A percentile compares a stretch with the other conserved stretches of the same genome.
Conservation (phyloP, 176 grass and related monocot species). For the Urochloa ruziziensis region DNA sequence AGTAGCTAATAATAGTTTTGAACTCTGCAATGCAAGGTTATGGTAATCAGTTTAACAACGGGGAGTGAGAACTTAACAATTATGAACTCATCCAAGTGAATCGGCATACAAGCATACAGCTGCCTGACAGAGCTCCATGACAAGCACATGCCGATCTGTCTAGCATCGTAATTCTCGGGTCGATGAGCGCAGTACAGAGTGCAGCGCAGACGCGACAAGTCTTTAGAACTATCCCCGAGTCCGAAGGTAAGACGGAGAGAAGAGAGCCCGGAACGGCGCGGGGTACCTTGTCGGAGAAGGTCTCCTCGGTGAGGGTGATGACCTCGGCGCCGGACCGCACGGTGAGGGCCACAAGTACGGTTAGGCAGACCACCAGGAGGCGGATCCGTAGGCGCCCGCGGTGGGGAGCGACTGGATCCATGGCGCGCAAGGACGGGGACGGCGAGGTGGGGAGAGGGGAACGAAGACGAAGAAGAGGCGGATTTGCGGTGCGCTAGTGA, state of each 20-base stretch:
- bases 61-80: not conserved
- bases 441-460: not conserved
- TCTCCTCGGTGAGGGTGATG: constrained; percentile 84
- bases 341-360: not conserved
- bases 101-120: not conserved
- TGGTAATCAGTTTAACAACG: not conserved
- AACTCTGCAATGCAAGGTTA: not conserved
- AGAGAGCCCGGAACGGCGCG: not conserved
- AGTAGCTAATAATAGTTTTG: not conserved
- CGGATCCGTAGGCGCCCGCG: constrained; percentile 27
- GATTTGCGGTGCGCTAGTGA: not conserved
- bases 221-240: not conserved
- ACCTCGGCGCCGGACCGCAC: constrained; percentile 54
- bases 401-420: constrained; percentile 51
- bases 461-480: not conserved
- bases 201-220: not conserved
- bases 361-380: constrained; percentile 10
- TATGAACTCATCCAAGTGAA: not conserved
- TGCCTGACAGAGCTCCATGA: not conserved
- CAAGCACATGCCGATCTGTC: not conserved
- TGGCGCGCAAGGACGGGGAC: constrained; percentile 21
- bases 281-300: constrained; percentile 86
- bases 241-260: not conserved
- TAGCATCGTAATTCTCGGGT: not conserved
- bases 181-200: not conserved